Base-by-base conservation (phyloP, 352 stramenopile species). In the Phytophthora megakarya region DNA sequence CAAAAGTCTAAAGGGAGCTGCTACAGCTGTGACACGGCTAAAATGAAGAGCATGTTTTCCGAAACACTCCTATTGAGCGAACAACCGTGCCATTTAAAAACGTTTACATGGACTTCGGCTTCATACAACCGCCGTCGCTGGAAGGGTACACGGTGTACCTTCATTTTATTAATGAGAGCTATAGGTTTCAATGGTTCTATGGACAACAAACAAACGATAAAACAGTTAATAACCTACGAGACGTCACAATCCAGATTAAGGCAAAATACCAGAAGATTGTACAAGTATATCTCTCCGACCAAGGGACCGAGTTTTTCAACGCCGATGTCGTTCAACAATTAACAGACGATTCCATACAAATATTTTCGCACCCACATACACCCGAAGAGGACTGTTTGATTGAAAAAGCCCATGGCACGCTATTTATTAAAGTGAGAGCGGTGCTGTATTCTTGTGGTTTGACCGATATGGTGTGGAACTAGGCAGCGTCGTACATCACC, bases 171-270 rank as follows among this genome's bases (percentile, higher is more conserved):
- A n/a, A n/a, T n/a, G n/a, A n/a, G n/a, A n/a, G n/a, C n/a, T n/a
- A n/a, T 10, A 23, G 47, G 9, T 67, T 45, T n/a, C 47, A 55
- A 15, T 67, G 58, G 25, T 1, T 67, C 1, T 43, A 65, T 11
- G 9, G 28, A 19, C 47, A 61, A 43, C n/a, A 61, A 33, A 23
- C 18, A 13, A 67, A 61, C n/a, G 59, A 67, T 3, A 25, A 67
- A 32, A 67, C 42, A 4, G 59, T 61, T 13, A 10, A 47, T 2
- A 40, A 23, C 2, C 21, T 67, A 1, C 5, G 3, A 16, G 19
- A 26, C 16, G 61, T 55, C 35, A 15, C 22, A 4, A 13, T 50
- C 18, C 18, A 25, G 0, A 33, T 67, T 3, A 46, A 46, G 3
- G 59, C 59, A 0, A 56, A 55, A 10, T 11, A 55, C 21, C 21